Evolutionary conservation across 2,329 filamentous ascomycete species (phyloP), one percentile per base, ranked within the genome.

Genomic region (Arthrocladium fulminans): DNA sequence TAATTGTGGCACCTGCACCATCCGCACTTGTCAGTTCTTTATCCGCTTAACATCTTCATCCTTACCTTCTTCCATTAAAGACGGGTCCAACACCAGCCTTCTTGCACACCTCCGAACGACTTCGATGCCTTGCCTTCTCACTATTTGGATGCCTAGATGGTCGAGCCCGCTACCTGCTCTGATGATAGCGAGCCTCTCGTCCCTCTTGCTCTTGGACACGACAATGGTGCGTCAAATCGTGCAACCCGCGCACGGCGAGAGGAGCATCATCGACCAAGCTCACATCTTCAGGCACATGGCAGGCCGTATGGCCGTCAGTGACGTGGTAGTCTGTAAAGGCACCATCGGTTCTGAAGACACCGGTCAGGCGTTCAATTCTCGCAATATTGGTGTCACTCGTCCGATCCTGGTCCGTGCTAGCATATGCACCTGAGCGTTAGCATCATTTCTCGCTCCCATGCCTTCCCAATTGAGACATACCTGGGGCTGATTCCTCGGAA

Each of bases 241-340:
- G 47, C 69, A 60, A 0, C 76, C 75, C 0, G 77, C 76, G 58
- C 76, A 80, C n/a, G 10, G 76, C 75, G 19, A 81, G 62, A 3
- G 77, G 77, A 39, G 75, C 77, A 12, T 76, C 77, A 13, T 66
- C 68, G 45, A 69, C 56, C 42, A 79, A 72, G 2, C 64, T 66
- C 10, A 81, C 63, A 5, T 62, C 61, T 25, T 74, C 67, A 1
- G 77, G 75, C 45, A 80, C 59, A 3, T 59, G 60, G 2, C 69
- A 74, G 3, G 69, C 67, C 40, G 62, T 68, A 25, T 73, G 61
- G 2, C 65, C 63, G 58, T 81, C 77, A 5, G 71, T 70, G 32
- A 71, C 56, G 20, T 73, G 72, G 56, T 77, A 81, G 51, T 80
- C 75, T 1, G 76, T 76, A 48, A 81, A 77, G 46, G 68, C 74